phyloP scores from a whole-genome alignment of 306 rosid species.

The Cicer cuneatum region DNA sequence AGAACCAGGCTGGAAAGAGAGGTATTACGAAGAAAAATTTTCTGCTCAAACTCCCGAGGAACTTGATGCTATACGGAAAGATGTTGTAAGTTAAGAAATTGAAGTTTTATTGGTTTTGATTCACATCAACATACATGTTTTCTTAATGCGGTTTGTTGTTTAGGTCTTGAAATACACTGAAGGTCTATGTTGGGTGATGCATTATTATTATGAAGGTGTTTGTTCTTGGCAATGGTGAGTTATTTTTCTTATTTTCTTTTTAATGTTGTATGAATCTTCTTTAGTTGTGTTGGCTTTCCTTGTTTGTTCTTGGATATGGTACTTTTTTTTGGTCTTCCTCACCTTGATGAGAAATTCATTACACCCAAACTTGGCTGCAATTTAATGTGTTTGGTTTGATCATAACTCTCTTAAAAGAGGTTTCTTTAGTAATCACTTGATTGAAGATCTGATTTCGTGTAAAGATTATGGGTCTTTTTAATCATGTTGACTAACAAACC shows the following conservation, averaged over 20 bases:
- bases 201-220: slow-evolving; percentile 96
- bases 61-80: slow-evolving; percentile 75
- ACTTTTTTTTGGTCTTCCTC: neutral
- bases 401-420: neutral
- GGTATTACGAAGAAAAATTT: slow-evolving; percentile 93
- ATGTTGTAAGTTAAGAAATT: slow-evolving; percentile 75
- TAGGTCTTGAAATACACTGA: slow-evolving; percentile 95
- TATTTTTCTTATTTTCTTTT: slow-evolving; percentile 26
- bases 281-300: slow-evolving; percentile 31
- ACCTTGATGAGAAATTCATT: neutral
- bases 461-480: neutral
- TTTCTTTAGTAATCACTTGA: neutral
- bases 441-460: neutral
- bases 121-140: slow-evolving; percentile 39
- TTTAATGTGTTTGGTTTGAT: neutral
- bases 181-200: slow-evolving; percentile 99
- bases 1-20: slow-evolving; percentile 93
- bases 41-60: slow-evolving; percentile 83
- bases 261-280: slow-evolving; percentile 8
- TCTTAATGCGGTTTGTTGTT: slow-evolving; percentile 37
- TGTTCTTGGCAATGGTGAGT: slow-evolving; percentile 98
- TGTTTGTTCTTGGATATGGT: neutral
- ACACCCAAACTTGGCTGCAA: neutral
- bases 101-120: slow-evolving; percentile 37
- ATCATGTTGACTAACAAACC: neutral